Percentiles rank a stretch among this genome's conserved stretches.
Evolutionary conservation across 768 basidiomycete genomes (phyloP).

Genomic region (Macrocybe gigantea): DNA sequence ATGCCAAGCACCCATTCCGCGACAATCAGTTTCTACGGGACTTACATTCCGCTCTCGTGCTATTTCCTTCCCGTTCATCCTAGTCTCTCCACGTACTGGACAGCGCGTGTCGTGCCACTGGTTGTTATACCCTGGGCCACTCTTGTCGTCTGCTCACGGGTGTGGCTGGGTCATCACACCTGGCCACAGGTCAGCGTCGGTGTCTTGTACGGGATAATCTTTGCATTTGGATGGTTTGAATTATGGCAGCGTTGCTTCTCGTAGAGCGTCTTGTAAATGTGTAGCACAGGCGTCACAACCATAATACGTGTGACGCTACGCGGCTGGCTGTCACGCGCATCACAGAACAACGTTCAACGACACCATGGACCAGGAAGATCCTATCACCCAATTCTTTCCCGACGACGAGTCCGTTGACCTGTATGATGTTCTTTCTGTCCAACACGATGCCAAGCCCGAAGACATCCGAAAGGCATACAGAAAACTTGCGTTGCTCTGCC

Average conservation of each 20-base stretch:
- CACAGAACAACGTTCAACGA: too few species aligned
- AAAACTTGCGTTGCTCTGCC: constrained; percentile 70
- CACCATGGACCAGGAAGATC: constrained; percentile 68
- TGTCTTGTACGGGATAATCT: constrained; percentile 43
- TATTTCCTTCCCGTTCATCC: constrained; percentile 53
- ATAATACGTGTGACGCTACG: too few species aligned
- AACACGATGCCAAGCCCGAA: constrained; percentile 47
- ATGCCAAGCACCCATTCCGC: constrained; percentile 86
- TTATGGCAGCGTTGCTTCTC: constrained; percentile 34
- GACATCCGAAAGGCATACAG: constrained; percentile 85
- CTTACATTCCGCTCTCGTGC: constrained; percentile 55
- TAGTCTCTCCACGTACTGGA: constrained; percentile 34
- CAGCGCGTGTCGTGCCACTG: constrained; percentile 39
- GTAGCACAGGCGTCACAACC: too few species aligned
- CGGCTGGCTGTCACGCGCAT: too few species aligned
- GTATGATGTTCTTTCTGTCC: constrained; percentile 65
- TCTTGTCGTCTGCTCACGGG: constrained; percentile 54
- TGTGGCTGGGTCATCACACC: constrained; percentile 77
- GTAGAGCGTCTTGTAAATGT: too few species aligned
- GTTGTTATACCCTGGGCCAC: constrained; percentile 51
- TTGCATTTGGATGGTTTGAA: constrained; percentile 50
- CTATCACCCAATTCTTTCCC: constrained; percentile 72
- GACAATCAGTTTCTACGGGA: constrained; percentile 56
- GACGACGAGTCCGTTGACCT: constrained; percentile 68
- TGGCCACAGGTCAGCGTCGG: constrained; percentile 64